Evolutionary conservation across 192 early-diverging fungal species (phyloP).

Genomic region (Mortierella hygrophila): DNA sequence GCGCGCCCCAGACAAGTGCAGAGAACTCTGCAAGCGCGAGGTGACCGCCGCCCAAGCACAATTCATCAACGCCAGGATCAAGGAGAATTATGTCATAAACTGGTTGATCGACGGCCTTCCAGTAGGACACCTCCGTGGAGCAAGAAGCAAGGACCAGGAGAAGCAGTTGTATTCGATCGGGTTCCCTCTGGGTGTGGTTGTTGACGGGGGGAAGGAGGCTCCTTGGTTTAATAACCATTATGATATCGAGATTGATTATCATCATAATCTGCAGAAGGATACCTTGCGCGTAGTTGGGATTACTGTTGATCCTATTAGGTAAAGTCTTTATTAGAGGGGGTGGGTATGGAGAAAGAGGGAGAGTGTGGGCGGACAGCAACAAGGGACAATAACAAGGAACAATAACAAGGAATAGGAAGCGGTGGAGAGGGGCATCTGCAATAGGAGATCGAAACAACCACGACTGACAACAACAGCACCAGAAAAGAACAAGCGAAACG

Average conservation of each 20-base stretch:
- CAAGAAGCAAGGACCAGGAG: slow-evolving; percentile 52
- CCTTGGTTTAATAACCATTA: slow-evolving; percentile 89
- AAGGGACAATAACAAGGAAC: not conserved
- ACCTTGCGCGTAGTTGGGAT: slow-evolving; percentile 90
- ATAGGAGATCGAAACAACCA: no score
- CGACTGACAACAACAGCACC: no score
- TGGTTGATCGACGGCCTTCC: slow-evolving; percentile 96
- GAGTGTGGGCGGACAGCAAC: no score
- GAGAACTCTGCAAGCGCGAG: slow-evolving; percentile 70
- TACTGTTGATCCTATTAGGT: slow-evolving; percentile 78
- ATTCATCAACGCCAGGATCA: slow-evolving; percentile 90
- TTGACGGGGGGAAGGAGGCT: slow-evolving; percentile 1
- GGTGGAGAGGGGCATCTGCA: no score
- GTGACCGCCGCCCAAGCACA: slow-evolving; percentile 80
- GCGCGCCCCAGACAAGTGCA: slow-evolving; percentile 70
- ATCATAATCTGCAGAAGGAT: slow-evolving; percentile 71
- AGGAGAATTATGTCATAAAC: slow-evolving; percentile 82
- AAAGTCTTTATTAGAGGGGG: not conserved
- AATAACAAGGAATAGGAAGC: no score
- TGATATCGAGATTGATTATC: slow-evolving; percentile 87
- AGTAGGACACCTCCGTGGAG: slow-evolving; percentile 64
- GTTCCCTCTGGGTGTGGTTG: slow-evolving; percentile 87
- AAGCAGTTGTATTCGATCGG: slow-evolving; percentile 80
- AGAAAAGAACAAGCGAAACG: no score
- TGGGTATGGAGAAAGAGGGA: no score